These are phyloP conservation scores for Triadica sebifera DNA, from an alignment of 345 rosid genomes.

Conservation along the genomic window DNA sequence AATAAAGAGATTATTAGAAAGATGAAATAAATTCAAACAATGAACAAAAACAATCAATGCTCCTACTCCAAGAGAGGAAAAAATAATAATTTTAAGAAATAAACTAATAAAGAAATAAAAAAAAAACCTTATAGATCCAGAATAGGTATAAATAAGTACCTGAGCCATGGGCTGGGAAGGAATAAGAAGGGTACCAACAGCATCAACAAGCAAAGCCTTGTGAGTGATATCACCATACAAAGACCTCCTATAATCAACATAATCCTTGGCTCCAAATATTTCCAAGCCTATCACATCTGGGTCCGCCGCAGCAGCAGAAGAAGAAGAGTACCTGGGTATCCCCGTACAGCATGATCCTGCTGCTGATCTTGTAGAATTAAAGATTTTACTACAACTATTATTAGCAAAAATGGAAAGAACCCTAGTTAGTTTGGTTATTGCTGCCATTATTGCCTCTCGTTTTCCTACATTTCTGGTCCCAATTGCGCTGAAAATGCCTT, in stretches of 20 bases:
- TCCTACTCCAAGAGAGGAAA: not conserved
- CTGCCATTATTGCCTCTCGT: not conserved
- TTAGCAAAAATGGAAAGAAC: slow-evolving; percentile 1
- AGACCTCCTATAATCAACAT: slow-evolving; percentile 77
- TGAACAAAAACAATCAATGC: not conserved
- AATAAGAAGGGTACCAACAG: slow-evolving; percentile 83
- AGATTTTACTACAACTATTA: not conserved
- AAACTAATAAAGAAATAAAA: not conserved
- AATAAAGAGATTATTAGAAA: not conserved
- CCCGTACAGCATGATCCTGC: not conserved
- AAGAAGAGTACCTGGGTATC: not conserved
- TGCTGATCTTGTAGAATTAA: not conserved
- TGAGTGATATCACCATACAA: slow-evolving; percentile 80
- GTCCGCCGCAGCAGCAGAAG: slow-evolving; percentile 12
- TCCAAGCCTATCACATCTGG: slow-evolving; percentile 9
- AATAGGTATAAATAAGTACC: slow-evolving; percentile 32
- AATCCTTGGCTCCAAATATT: slow-evolving; percentile 55
- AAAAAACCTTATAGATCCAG: not conserved
- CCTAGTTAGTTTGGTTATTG: slow-evolving; percentile 3
- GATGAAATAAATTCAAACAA: not conserved
- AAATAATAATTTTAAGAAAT: not conserved
- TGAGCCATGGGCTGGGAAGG: slow-evolving; percentile 99
- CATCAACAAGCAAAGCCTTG: slow-evolving; percentile 88
- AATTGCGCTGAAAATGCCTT: not conserved
- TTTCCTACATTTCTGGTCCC: not conserved